Percentiles rank a stretch among this genome's conserved stretches.
phyloP scores from a whole-genome alignment of 805 yeast species.

The Teunomyces tritomae region DNA sequence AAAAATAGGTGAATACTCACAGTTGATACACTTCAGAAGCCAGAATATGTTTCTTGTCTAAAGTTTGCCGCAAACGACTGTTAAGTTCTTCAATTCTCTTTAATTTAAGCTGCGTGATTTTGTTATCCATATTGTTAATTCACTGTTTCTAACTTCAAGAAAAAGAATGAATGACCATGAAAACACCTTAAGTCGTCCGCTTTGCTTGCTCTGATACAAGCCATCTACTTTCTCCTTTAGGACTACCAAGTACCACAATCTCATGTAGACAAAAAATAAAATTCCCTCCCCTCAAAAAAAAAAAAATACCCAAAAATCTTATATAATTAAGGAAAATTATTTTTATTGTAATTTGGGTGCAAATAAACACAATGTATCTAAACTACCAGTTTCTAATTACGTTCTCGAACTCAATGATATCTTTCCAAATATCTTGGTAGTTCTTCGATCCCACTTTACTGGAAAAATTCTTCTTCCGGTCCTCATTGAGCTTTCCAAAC shows the following conservation, averaged over 20 bases:
- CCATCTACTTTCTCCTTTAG: not conserved
- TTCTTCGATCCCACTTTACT: conserved; percentile 55
- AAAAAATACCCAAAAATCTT: not conserved
- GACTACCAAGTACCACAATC: not conserved
- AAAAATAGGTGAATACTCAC: conserved; percentile 4
- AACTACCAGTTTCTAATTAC: conserved; percentile 24
- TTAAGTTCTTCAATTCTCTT: conserved; percentile 31
- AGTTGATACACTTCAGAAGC: conserved; percentile 11
- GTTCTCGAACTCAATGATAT: conserved; percentile 56
- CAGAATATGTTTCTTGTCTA: conserved; percentile 49
- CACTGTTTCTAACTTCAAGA: not conserved
- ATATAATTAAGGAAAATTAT: not conserved
- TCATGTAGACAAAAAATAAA: not conserved
- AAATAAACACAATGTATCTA: not conserved
- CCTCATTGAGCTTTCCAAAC: conserved; percentile 56
- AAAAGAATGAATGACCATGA: not conserved
- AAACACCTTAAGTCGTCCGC: not conserved
- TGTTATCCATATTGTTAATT: conserved; percentile 22
- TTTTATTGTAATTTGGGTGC: not conserved
- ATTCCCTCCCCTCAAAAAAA: not conserved
- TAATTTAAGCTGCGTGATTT: conserved; percentile 54
- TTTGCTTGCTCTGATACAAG: not conserved
- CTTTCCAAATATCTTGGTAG: conserved; percentile 64
- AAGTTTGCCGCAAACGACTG: conserved; percentile 47
- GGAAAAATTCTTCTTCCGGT: conserved; percentile 51